Base-by-base conservation (phyloP, 192 early-diverging fungal species). In the Coemansia sp. region DNA sequence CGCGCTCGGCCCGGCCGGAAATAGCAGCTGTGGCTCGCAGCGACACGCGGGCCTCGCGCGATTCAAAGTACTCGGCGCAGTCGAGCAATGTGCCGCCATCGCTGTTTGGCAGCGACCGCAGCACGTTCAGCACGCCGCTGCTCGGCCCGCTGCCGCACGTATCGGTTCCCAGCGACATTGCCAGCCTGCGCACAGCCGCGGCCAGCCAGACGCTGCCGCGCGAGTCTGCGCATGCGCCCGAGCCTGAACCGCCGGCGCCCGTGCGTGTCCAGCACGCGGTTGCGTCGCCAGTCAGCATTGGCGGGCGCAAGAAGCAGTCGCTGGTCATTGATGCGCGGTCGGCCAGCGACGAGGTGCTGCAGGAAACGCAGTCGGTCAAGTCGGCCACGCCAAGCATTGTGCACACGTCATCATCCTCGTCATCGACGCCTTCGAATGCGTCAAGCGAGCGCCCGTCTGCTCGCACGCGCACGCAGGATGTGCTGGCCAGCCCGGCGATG, bases 81-180 rank as follows among this genome's bases (percentile, higher is more conserved):
- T 79, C 76, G 19, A 79, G 76, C 71, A 79, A 79, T 56, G 50
- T 69, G 11, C 56, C 70, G 29, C 76, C 76, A 22, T 79, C 76
- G 55, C 66, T 79, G 45, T 79, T 63, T 58, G 76, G 76, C 58
- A 69, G 66, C 60, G 76, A 79, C 66, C 67, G 71, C 42, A 79
- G 76, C 48, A 43, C 50, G 2, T 79, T 79, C 49, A 62, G 50
- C 56, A 73, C 76, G 29, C 76, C 76, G 14, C 52, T 79, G 54
- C 60, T 79, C 2, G 60, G 70, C 2, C 50, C 62, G 2, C 59
- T 79, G 27, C 76, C 76, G 12, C 59, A 52, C 18, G 25, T 73
- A 8, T 69, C 76, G 6, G 76, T 79, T 50, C 66, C 76, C 51
- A 79, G 76, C 48, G 66, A 73, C 32, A 69, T 73, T 21, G 55